Percentiles rank a stretch among this genome's conserved stretches.
phyloP scores from a whole-genome alignment of 140 eudicot genomes.

The Erigeron philadelphicus region DNA sequence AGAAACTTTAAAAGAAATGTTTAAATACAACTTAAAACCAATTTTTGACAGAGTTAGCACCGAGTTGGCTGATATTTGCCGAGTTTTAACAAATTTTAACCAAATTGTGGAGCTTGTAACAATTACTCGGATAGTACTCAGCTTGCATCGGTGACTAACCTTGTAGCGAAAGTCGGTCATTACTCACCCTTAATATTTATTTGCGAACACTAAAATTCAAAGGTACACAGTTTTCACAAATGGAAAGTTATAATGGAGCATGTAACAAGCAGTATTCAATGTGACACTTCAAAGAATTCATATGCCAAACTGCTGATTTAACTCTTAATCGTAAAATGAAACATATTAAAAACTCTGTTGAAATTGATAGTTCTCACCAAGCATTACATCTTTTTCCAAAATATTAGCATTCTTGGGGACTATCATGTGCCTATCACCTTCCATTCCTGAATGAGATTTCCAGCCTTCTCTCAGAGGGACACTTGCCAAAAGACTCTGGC shows the following conservation, averaged over 20 bases:
- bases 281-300: not conserved
- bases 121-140: no score
- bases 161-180: no score
- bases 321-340: not conserved
- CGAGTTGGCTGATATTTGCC: no score
- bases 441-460: no score
- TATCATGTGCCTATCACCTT: constrained; percentile 35
- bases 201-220: constrained; percentile 6
- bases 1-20: no score
- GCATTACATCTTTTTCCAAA: constrained; percentile 34
- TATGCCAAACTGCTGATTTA: not conserved
- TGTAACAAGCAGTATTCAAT: constrained; percentile 1
- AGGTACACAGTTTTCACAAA: not conserved
- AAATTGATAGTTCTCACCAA: constrained; percentile 46
- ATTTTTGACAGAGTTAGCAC: no score
- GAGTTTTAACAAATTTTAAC: no score
- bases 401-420: constrained; percentile 40
- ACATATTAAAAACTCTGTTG: not conserved
- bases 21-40: no score
- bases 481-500: constrained; percentile 47
- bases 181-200: not conserved
- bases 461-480: constrained; percentile 21
- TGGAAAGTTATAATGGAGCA: not conserved
- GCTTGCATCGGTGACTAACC: no score
- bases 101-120: no score